Percentiles rank a stretch among this genome's conserved stretches.
phyloP scores from a whole-genome alignment of 2,329 filamentous ascomycete species.

The Claviceps sp. region DNA sequence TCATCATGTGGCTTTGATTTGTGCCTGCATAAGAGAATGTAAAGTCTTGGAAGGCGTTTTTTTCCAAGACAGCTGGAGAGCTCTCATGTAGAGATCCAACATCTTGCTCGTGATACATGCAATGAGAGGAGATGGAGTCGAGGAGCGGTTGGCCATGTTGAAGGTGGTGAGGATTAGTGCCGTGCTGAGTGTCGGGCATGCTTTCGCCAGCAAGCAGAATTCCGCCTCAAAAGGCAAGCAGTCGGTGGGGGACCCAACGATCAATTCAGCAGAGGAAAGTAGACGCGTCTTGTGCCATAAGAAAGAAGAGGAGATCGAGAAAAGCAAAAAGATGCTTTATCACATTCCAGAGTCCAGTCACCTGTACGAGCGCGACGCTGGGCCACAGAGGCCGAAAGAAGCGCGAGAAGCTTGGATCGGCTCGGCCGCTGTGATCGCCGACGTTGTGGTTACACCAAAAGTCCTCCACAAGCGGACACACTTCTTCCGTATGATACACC shows the following conservation, averaged over 20 bases:
- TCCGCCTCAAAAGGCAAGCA: not conserved
- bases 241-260: not conserved
- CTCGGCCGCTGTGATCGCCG: not conserved
- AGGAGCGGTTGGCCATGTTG: conserved; percentile 18
- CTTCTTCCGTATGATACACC: not conserved
- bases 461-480: not conserved
- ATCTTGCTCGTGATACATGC: conserved; percentile 11
- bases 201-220: conserved; percentile 5
- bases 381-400: not conserved
- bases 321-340: not conserved
- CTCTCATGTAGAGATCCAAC: conserved; percentile 11
- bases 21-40: conserved; percentile 32
- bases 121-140: conserved; percentile 11
- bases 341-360: not conserved
- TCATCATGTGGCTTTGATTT: conserved; percentile 15
- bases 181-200: conserved; percentile 18
- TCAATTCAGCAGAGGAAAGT: not conserved
- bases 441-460: not conserved
- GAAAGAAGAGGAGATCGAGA: not conserved
- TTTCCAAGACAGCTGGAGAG: conserved; percentile 25
- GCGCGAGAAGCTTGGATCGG: not conserved
- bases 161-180: conserved; percentile 15
- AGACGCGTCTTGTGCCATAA: not conserved
- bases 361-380: not conserved
- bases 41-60: conserved; percentile 38